Evolutionary conservation across 345 rosid species (phyloP).

Genomic region (Citrus maxima): DNA sequence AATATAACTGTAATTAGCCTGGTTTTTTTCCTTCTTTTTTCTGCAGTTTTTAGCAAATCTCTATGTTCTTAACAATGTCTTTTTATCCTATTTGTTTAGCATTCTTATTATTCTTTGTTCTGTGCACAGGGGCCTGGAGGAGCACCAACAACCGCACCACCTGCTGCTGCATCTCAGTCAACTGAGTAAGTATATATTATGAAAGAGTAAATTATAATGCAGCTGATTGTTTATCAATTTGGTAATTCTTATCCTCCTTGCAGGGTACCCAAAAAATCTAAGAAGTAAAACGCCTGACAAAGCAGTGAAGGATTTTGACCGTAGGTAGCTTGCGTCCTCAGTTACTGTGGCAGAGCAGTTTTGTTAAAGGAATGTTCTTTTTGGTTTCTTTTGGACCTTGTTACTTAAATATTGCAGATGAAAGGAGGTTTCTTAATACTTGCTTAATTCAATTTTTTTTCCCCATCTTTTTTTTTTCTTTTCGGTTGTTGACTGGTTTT

Average conservation of each 20-base stretch:
- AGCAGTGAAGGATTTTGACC: constrained; percentile 4
- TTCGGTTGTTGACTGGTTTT: not conserved
- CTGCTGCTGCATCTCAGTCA: constrained; percentile 35
- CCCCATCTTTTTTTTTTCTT: not conserved
- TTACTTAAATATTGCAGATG: constrained; percentile 13
- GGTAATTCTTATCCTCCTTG: not conserved
- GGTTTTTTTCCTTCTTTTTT: not conserved
- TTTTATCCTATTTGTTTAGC: not conserved
- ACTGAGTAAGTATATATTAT: constrained; percentile 28
- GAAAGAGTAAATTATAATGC: not conserved
- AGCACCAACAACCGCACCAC: constrained; percentile 29
- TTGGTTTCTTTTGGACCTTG: constrained; percentile 14
- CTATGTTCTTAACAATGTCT: not conserved
- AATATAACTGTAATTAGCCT: not conserved
- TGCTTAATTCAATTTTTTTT: not conserved
- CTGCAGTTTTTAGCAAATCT: not conserved
- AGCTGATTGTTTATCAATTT: not conserved
- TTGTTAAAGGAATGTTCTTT: constrained; percentile 15
- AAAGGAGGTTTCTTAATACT: constrained; percentile 6
- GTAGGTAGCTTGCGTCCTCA: constrained; percentile 6
- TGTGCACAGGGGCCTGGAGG: constrained; percentile 58
- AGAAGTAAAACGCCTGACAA: constrained; percentile 36
- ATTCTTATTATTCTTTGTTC: not conserved
- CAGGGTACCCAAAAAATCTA: constrained; percentile 54
- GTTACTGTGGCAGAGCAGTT: constrained; percentile 24